Evolutionary conservation across 2,329 filamentous ascomycete species (phyloP), one percentile per base, ranked within the genome.

Genomic region (Cercospora janseana): DNA sequence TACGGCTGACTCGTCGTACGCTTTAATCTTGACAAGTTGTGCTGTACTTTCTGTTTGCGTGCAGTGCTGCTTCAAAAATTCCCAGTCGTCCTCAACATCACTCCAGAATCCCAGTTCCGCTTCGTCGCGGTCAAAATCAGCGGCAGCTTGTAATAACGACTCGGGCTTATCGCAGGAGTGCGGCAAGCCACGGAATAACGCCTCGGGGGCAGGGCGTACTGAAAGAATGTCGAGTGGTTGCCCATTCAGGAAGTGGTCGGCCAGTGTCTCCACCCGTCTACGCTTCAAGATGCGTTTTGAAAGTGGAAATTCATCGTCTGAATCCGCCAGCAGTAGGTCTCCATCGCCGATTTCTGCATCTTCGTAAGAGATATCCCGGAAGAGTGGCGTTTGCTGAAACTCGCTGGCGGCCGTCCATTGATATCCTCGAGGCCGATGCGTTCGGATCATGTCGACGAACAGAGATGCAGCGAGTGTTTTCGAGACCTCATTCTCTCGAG

Each of bases 251-350:
- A 79, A 87, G 26, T 75, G 73, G 24, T 74, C 69, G 1, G 80
- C 85, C 9, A 83, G 77, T 0, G 72, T 67, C 63, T 87, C 82
- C 51, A 83, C 81, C 52, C 80, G 75, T 16, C 71, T 66, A 20
- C 74, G 75, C 63, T 79, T 81, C 9, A 78, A 74, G 3, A 72
- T 66, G 24, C 70, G 70, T 3, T 77, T 67, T 15, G 49, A 76
- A 63, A 43, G 79, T 76, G 51, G 79, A 47, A 78, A 67, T 26
- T 81, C 78, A 40, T 81, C 72, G 37, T 86, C 81, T 5, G 79
- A 79, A n/a, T 79, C 77, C 6, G 74, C 69, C 54, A 74, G 79
- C 12, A 83, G 67, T 9, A 80, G 66, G 31, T 81, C 38, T 4
- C 51, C 41, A 26, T 49, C 42, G 18, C 49, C n/a, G 35, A 27